Evolutionary conservation across 2,329 filamentous ascomycete species (phyloP).

Genomic region (Calonectria pteridis): DNA sequence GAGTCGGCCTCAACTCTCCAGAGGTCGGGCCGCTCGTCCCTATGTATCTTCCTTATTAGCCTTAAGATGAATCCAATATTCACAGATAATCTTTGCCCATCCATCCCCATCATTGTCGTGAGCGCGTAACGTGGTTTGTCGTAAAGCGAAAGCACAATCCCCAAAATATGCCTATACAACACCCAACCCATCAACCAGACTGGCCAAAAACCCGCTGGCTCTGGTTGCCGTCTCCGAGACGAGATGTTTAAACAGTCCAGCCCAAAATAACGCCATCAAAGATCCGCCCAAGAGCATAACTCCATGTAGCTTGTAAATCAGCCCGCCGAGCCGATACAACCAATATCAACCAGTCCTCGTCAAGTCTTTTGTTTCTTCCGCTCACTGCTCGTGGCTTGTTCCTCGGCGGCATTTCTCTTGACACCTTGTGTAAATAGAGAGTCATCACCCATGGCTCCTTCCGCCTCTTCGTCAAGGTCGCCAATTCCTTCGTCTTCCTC

Average conservation of each 20-base stretch:
- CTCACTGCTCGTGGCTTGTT: constrained; percentile 31
- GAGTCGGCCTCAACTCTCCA: background rate
- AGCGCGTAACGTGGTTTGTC: constrained; percentile 22
- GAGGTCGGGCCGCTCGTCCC: background rate
- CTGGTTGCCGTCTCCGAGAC: constrained; percentile 5
- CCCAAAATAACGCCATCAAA: constrained; percentile 30
- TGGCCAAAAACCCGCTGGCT: constrained; percentile 8
- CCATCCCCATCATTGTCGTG: constrained; percentile 21
- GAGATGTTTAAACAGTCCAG: constrained; percentile 5
- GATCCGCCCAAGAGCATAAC: constrained; percentile 7
- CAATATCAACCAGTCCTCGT: constrained; percentile 16
- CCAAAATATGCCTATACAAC: constrained; percentile 11
- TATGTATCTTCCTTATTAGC: constrained; percentile 8
- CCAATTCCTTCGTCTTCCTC: constrained; percentile 58
- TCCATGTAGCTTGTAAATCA: constrained; percentile 10
- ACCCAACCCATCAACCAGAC: constrained; percentile 8
- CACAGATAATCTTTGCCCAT: background rate
- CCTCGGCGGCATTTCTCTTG: constrained; percentile 38
- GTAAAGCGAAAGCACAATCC: constrained; percentile 18
- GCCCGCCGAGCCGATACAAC: constrained; percentile 2
- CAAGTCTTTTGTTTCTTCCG: constrained; percentile 50
- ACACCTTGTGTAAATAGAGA: constrained; percentile 20
- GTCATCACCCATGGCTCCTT: background rate
- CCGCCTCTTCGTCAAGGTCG: constrained; percentile 49
- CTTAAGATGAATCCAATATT: background rate